Conservation (phyloP, 192 early-diverging fungal genomes). For the Borealophlyctis nickersoniae region DNA sequence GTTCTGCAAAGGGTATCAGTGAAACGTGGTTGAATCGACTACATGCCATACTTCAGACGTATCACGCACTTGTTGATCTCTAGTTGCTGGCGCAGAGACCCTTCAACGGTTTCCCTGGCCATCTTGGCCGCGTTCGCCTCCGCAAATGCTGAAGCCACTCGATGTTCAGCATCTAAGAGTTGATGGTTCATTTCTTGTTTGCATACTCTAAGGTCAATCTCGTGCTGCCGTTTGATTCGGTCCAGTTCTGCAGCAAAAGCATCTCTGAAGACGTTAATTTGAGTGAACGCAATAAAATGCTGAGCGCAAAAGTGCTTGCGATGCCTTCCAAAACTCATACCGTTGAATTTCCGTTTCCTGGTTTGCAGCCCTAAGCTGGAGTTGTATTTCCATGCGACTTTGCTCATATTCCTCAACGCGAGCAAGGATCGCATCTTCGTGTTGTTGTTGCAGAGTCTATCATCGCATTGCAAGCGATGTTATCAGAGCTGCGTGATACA, state of each 20-base stretch:
- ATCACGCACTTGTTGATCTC: slow-evolving; percentile 12
- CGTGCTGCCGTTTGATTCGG: slow-evolving; percentile 4
- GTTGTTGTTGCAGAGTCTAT: slow-evolving; percentile 2
- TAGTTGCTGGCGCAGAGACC: slow-evolving; percentile 10
- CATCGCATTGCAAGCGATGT: too few species aligned
- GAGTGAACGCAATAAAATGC: not conserved
- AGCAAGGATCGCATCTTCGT: slow-evolving; percentile 14
- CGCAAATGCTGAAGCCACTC: slow-evolving; percentile 9
- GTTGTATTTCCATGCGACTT: not conserved
- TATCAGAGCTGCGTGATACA: too few species aligned
- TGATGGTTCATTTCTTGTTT: slow-evolving; percentile 14
- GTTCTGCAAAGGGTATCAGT: not conserved
- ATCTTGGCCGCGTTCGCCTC: slow-evolving; percentile 15
- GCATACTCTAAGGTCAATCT: slow-evolving; percentile 9
- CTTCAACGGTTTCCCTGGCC: slow-evolving; percentile 10
- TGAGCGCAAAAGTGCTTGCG: not conserved
- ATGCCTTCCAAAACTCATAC: too few species aligned
- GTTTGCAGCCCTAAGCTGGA: slow-evolving; percentile 15
- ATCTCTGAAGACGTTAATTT: not conserved
- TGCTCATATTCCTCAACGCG: slow-evolving; percentile 18
- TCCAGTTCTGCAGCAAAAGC: slow-evolving; percentile 16
- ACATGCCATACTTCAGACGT: too few species aligned
- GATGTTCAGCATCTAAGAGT: slow-evolving; percentile 19
- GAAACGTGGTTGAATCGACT: too few species aligned
- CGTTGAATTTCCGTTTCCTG: slow-evolving; percentile 19